Evolutionary conservation across 2,329 filamentous ascomycete species (phyloP), one percentile per base, ranked within the genome.

Genomic region (Diaporthe sp.): DNA sequence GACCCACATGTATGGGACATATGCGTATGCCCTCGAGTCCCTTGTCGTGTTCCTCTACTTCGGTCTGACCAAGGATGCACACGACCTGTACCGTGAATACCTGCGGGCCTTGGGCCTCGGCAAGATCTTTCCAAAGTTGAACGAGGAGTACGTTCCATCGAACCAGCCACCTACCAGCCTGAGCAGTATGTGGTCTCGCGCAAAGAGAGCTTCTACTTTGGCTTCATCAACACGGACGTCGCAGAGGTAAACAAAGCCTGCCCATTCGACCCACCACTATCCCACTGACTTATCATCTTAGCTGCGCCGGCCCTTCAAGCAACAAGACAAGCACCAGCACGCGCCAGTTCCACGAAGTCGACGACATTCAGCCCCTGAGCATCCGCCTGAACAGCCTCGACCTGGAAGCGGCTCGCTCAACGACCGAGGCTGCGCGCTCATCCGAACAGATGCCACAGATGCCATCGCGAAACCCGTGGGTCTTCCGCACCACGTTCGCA

Each of bases 1-100:
- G 68, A 70, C 79, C 1, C 78, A 82, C 65, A 77, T 88, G 77
- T 88, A 88, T 77, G 83, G 84, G 73, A 83, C 82, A 70, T 91
- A 88, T 81, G 83, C 90, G 27, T 76, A 84, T 30, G 86, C 89
- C 70, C 66, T 88, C 3, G 85, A 87, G 3, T 82, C 84, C 6
- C 78, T 88, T 1, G 83, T 86, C 61, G 84, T 91, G 63, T 87
- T 90, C 55, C 55, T 85, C 39, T 90, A 89, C 80, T 91, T 91
- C 72, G 89, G 90, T 59, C 85, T 85, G 73, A 89, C 87, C n/a
- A 84, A 84, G 35, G 89, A 91, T 39, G 87, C 88, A 15, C 81
- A 86, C 75, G 88, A 88, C 73, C 82, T 82, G 70, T 91, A 91
- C 79, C 83, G 88, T 27, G 70, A 76, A 1, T 77, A 79, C 8